These are phyloP conservation scores for Dissoconium aciculare DNA, from an alignment of 2,329 filamentous ascomycete genomes.

Conservation along the genomic window DNA sequence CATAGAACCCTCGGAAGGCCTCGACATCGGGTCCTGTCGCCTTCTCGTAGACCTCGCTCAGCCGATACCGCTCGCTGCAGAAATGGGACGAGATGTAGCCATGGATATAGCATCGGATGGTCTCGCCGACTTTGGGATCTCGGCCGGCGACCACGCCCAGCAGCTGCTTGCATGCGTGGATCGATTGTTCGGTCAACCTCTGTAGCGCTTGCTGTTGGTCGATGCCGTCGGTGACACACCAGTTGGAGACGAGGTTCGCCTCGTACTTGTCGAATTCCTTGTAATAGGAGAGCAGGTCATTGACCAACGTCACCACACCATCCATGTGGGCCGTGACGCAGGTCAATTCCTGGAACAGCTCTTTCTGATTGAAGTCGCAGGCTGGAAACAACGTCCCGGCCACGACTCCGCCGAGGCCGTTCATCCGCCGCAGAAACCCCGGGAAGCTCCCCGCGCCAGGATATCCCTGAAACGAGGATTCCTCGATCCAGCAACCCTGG, in stretches of 20 bases:
- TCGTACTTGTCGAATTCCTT: neutral
- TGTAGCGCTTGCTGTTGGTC: neutral
- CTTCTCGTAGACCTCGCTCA: slow-evolving; percentile 1
- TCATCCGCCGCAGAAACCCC: slow-evolving; percentile 1
- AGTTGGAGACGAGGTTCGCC: neutral
- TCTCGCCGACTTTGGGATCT: neutral
- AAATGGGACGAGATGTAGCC: slow-evolving; percentile 2
- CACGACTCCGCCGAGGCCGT: neutral
- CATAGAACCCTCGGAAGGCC: neutral
- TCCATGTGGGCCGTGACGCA: slow-evolving; percentile 1
- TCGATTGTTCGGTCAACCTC: neutral
- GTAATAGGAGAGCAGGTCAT: slow-evolving; percentile 1
- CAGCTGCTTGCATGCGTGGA: neutral
- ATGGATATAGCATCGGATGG: neutral
- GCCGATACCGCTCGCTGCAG: neutral
- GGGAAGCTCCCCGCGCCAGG: neutral
- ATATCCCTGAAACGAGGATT: slow-evolving; percentile 1
- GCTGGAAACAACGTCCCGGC: neutral
- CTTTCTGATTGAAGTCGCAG: neutral
- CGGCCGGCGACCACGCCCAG: neutral
- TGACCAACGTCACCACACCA: neutral
- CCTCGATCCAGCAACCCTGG: slow-evolving; percentile 5
- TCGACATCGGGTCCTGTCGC: neutral
- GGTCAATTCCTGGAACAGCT: neutral
- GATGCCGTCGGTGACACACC: neutral